Evolutionary conservation across 768 basidiomycete species (phyloP), one percentile per base, ranked within the genome.

Genomic region (Cyclocybe cylindracea): DNA sequence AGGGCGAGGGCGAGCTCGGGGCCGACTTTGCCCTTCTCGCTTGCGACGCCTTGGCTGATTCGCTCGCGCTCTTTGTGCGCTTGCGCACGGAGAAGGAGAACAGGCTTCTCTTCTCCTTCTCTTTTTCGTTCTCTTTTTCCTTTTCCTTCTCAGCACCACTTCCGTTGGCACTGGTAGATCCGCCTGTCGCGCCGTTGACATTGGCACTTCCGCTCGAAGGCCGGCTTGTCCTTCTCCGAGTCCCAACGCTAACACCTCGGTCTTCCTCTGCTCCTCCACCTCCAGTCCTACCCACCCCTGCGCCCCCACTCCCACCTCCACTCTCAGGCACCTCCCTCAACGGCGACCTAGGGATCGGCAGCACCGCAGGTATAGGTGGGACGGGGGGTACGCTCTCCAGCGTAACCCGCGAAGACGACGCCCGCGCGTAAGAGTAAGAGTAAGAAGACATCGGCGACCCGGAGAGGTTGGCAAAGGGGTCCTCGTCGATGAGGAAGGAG

Each of bases 381-480:
- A 29, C 19, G 37, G 45, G 6, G 8, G 45, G 39, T 14, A 14
- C 38, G 18, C 46, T 40, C 8, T 37, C 16, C 8, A n/a, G 3
- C 42, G 34, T 6, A 42, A 33, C 16, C 42, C 24, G 19, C 35
- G 40, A 29, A 42, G 50, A 32, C 41, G 53, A 33, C 14, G 55
- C 19, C 14, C 48, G 24, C 37, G 37, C 32, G 49, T 55, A 38
- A 40, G 44, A 11, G 43, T 14, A 24, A 9, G 14, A 6, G 50
- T 16, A 46, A 49, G 42, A 50, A 7, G 55, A 47, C 31, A 61
- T 56, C 13, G 56, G 51, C 16, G 65, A 51, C 55, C 61, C 44
- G 36, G 54, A 44, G 49, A 86, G 71, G 54, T 84, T 82, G 16
- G 88, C 88, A 59, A 90, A 90, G 2, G 88, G 88, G 59, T 90